phyloP scores from a whole-genome alignment of 129 eudicot genomes.

The Flaveria robusta region DNA sequence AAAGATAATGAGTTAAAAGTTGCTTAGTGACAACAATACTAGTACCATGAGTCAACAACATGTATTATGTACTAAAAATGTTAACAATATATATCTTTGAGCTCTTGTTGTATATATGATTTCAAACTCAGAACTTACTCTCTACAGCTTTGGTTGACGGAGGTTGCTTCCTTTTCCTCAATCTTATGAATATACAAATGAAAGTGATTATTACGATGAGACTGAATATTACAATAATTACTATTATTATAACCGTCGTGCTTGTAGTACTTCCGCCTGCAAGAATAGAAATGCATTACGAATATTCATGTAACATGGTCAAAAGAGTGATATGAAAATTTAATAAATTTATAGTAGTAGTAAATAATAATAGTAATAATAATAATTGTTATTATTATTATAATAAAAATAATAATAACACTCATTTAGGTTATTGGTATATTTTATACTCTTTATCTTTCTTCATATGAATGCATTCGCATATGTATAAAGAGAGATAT shows the following conservation, averaged over 20 bases:
- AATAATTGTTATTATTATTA: background rate
- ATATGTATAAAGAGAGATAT: too few relatives aligned
- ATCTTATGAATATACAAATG: background rate
- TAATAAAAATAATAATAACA: too few relatives aligned
- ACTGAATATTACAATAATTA: background rate
- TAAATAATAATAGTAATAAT: too few relatives aligned
- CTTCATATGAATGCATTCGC: too few relatives aligned
- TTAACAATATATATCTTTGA: background rate
- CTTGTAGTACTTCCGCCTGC: background rate
- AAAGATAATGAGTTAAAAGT: background rate
- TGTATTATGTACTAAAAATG: background rate
- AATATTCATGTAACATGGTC: background rate
- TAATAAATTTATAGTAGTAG: too few relatives aligned
- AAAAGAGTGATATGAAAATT: background rate
- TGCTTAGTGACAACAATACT: background rate
- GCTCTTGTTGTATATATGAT: background rate
- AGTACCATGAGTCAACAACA: too few relatives aligned
- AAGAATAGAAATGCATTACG: background rate
- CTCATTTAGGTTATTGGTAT: too few relatives aligned
- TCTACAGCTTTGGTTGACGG: background rate
- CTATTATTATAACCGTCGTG: background rate
- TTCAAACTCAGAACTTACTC: background rate
- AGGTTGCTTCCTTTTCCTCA: constrained; percentile 1
- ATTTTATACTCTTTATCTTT: too few relatives aligned
- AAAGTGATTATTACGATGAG: background rate